These are phyloP conservation scores for Amylocystis lapponica DNA, from an alignment of 768 basidiomycete genomes.

Conservation along the genomic window DNA sequence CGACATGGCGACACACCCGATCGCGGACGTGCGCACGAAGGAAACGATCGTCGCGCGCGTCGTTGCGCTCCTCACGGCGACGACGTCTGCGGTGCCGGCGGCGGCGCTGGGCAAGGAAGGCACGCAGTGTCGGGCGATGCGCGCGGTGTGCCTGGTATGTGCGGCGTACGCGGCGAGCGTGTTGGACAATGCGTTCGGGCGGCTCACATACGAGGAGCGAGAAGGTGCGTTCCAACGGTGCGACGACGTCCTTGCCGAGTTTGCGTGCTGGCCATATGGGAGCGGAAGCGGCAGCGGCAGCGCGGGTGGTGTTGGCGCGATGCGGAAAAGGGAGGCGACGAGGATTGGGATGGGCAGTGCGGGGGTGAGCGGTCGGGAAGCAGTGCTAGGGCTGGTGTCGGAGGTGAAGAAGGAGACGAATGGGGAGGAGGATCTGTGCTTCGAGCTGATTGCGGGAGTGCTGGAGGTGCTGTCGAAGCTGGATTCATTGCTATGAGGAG, in stretches of 20 bases:
- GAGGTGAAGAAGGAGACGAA: conserved; percentile 71
- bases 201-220: conserved; percentile 86
- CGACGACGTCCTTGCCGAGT: conserved; percentile 92
- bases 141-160: conserved; percentile 84
- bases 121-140: conserved; percentile 70
- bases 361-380: conserved; percentile 50
- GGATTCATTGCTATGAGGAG: conserved; percentile 60
- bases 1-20: conserved; percentile 99
- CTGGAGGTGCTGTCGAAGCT: conserved; percentile 90
- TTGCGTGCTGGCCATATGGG: conserved; percentile 86
- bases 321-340: conserved; percentile 31
- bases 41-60: conserved; percentile 76
- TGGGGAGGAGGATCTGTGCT: conserved; percentile 71
- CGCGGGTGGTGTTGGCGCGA: conserved; percentile 3
- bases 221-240: conserved; percentile 91
- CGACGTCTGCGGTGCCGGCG: conserved; percentile 75
- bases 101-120: conserved; percentile 71
- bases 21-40: conserved; percentile 89
- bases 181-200: conserved; percentile 87
- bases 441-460: conserved; percentile 90
- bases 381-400: conserved; percentile 65
- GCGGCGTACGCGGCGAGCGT: conserved; percentile 94
- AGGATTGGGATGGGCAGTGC: conserved; percentile 53
- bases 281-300: conserved; percentile 23
- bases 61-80: conserved; percentile 72